Conservation (phyloP, 768 basidiomycete genomes). For the Leccinum sublutescens region DNA sequence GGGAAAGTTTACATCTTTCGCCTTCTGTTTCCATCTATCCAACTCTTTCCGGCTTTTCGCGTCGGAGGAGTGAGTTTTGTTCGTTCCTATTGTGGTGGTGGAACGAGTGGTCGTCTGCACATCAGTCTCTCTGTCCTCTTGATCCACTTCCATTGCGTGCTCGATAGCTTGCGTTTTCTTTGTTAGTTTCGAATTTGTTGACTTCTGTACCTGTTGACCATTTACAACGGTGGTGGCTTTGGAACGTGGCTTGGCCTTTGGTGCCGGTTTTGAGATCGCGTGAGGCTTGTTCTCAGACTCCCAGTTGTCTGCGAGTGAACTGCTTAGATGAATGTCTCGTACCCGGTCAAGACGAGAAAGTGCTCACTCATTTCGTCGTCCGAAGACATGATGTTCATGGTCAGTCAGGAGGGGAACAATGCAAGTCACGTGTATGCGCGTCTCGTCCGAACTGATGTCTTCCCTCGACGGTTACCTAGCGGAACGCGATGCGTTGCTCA, state of each 20-base stretch:
- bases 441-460: neutral
- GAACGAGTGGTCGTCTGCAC: constrained; percentile 4
- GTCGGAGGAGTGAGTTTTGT: constrained; percentile 14
- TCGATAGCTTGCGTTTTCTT: constrained; percentile 5
- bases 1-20: constrained; percentile 21
- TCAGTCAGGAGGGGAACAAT: neutral
- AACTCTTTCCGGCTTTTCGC: constrained; percentile 22
- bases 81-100: constrained; percentile 9
- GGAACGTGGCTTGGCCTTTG: constrained; percentile 17
- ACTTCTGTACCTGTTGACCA: constrained; percentile 7
- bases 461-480: constrained; percentile 21
- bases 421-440: constrained; percentile 10
- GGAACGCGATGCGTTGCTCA: constrained; percentile 32
- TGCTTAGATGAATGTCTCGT: constrained; percentile 26
- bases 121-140: constrained; percentile 1
- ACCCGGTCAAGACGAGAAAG: neutral
- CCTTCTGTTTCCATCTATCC: constrained; percentile 32
- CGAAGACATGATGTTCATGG: constrained; percentile 27
- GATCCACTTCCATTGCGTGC: constrained; percentile 18
- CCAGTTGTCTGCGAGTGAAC: constrained; percentile 24
- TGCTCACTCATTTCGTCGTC: constrained; percentile 34
- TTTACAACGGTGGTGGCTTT: constrained; percentile 9
- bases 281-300: neutral
- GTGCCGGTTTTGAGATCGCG: constrained; percentile 1
- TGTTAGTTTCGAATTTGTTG: constrained; percentile 8